Evolutionary conservation across 1,284 basidiomycete genomes (phyloP).

Genomic region (Ceratobasidium sp.): DNA sequence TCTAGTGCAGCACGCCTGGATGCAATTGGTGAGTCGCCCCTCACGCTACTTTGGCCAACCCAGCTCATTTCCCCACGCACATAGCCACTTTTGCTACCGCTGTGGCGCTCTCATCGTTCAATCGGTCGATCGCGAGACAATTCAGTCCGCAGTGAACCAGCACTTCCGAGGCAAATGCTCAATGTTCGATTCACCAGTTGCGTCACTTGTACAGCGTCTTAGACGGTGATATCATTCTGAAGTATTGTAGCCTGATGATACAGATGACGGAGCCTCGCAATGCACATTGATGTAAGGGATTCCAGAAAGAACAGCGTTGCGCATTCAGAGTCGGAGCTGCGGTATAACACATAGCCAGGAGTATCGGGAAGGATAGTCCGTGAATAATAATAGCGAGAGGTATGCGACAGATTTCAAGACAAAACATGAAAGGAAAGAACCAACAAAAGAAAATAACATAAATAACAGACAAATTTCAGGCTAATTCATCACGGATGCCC

Average conservation of each 20-base stretch:
- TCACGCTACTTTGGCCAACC: not conserved
- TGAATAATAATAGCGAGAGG: not conserved
- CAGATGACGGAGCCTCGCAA: slow-evolving; percentile 3
- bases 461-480: not conserved
- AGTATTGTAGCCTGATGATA: slow-evolving; percentile 6
- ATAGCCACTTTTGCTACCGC: slow-evolving; percentile 40
- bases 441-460: not conserved
- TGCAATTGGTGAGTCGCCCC: slow-evolving; percentile 44
- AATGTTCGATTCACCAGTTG: slow-evolving; percentile 38
- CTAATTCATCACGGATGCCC: slow-evolving; percentile 3
- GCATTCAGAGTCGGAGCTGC: too few species aligned
- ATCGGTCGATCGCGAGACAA: slow-evolving; percentile 11
- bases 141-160: slow-evolving; percentile 39
- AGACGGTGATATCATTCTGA: slow-evolving; percentile 11
- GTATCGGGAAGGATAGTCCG: not conserved
- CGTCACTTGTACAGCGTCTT: slow-evolving; percentile 21
- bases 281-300: not conserved
- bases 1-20: slow-evolving; percentile 40
- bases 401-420: not conserved
- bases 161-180: slow-evolving; percentile 36
- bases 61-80: too few species aligned
- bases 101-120: slow-evolving; percentile 32
- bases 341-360: not conserved
- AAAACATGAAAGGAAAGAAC: not conserved
- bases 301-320: not conserved